These are phyloP conservation scores for Parmales sp. DNA, from an alignment of 108 stramenopile genomes.

Conservation along the genomic window DNA sequence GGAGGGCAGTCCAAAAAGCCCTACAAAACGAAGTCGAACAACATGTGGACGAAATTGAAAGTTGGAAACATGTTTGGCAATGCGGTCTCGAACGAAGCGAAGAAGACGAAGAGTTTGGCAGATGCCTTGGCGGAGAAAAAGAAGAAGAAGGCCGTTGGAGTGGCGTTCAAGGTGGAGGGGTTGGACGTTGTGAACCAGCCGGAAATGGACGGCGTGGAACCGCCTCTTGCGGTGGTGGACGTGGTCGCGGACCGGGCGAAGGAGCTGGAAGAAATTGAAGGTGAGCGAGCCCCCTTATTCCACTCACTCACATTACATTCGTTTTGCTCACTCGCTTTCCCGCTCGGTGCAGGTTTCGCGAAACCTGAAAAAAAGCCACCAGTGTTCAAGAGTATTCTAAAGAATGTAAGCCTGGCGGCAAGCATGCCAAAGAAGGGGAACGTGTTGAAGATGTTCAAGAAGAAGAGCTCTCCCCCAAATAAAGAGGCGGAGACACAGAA, in stretches of 20 bases:
- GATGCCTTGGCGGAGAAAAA: background rate
- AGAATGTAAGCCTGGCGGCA: background rate
- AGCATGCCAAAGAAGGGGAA: background rate
- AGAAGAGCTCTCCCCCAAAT: background rate
- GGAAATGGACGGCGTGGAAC: no score
- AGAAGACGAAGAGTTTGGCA: background rate
- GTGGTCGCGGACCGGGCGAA: no score
- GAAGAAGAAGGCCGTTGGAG: background rate
- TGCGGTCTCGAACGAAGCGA: background rate
- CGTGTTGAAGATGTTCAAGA: background rate
- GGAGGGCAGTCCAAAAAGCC: conserved; percentile 12
- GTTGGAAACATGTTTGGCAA: background rate
- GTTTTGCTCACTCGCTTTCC: no score
- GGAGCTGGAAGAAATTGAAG: no score
- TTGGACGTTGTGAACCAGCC: no score
- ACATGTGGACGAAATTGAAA: background rate
- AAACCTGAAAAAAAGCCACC: no score
- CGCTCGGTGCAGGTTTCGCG: no score
- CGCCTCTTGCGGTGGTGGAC: no score
- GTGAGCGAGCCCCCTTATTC: no score
- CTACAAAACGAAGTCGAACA: background rate
- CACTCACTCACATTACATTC: no score
- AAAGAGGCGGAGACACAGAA: background rate
- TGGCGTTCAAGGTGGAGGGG: background rate
- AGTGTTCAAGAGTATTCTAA: no score